Conservation (phyloP, 495 filamentous ascomycete species). For the Talaromyces liani region DNA sequence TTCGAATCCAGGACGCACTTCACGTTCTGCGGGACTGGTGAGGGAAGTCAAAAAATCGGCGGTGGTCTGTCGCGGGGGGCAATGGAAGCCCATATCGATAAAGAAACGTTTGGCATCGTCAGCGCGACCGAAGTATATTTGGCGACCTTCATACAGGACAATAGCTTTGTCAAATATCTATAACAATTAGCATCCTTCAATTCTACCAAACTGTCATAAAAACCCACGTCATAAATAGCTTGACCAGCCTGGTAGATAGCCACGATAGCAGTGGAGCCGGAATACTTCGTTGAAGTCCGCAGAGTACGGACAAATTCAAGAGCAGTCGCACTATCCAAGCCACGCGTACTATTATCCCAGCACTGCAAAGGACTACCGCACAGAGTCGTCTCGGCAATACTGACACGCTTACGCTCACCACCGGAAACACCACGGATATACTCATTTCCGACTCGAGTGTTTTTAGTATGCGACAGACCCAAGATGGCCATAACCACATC, state of each 20-base stretch:
- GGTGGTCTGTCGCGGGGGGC: slow-evolving; percentile 58
- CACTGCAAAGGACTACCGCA: slow-evolving; percentile 67
- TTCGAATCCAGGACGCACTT: slow-evolving; percentile 59
- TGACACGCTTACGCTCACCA: slow-evolving; percentile 72
- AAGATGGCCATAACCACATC: slow-evolving; percentile 59
- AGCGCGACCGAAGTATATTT: slow-evolving; percentile 63
- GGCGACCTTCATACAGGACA: slow-evolving; percentile 56
- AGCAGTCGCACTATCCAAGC: slow-evolving; percentile 77
- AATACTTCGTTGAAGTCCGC: slow-evolving; percentile 67
- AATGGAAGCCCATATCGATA: slow-evolving; percentile 52
- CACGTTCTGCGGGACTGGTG: slow-evolving; percentile 58
- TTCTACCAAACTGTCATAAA: background rate
- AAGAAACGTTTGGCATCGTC: slow-evolving; percentile 60
- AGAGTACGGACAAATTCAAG: slow-evolving; percentile 68
- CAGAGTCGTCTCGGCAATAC: slow-evolving; percentile 48
- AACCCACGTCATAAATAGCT: slow-evolving; percentile 59
- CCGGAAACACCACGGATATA: slow-evolving; percentile 80
- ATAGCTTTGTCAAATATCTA: slow-evolving; percentile 52
- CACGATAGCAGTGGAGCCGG: slow-evolving; percentile 70
- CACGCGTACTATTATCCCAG: slow-evolving; percentile 86
- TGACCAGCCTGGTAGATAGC: slow-evolving; percentile 83
- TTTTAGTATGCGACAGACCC: slow-evolving; percentile 51
- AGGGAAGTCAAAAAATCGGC: slow-evolving; percentile 75
- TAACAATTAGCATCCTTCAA: background rate
- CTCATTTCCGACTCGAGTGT: slow-evolving; percentile 60